phyloP scores from a whole-genome alignment of 2,329 filamentous ascomycete species.

The Fonsecaea erecta region DNA sequence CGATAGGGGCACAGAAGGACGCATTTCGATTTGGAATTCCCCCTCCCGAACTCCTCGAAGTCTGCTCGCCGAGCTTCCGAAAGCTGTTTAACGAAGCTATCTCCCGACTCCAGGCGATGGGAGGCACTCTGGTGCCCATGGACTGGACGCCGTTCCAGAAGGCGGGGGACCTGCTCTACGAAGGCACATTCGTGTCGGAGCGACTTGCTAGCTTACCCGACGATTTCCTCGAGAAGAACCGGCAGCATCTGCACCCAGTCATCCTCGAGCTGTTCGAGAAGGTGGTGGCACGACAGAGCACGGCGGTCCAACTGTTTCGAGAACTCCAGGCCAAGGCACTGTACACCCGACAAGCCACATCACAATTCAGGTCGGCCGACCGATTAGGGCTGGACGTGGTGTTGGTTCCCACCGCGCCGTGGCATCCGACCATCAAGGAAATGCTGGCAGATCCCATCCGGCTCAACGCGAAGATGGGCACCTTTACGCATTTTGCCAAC shows the following conservation, averaged over 20 bases:
- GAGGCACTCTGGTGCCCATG: conserved; percentile 50
- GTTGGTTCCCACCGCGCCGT: conserved; percentile 63
- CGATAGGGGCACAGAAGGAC: conserved; percentile 42
- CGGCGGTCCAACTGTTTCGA: conserved; percentile 55
- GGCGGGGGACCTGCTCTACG: conserved; percentile 61
- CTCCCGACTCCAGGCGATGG: conserved; percentile 45
- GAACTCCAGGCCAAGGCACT: conserved; percentile 54
- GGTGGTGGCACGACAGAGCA: conserved; percentile 46
- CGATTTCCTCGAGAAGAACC: conserved; percentile 45
- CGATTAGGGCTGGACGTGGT: conserved; percentile 50
- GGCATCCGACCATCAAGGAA: conserved; percentile 57
- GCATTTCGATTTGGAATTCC: conserved; percentile 58
- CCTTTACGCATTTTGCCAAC: conserved; percentile 66
- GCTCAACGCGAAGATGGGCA: conserved; percentile 60
- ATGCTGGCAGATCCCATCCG: conserved; percentile 58
- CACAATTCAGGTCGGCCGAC: conserved; percentile 24
- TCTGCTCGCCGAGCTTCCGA: conserved; percentile 50
- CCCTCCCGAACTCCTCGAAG: conserved; percentile 49
- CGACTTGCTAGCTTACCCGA: conserved; percentile 53
- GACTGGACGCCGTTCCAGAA: conserved; percentile 59
- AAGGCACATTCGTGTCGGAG: conserved; percentile 63
- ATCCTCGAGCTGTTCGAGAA: conserved; percentile 53
- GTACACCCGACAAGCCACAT: conserved; percentile 34
- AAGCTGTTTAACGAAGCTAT: conserved; percentile 52
- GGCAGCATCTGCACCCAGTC: conserved; percentile 55